Percentiles rank a stretch among this genome's conserved stretches.
Conservation (phyloP, 768 basidiomycete genomes). For the Agrocybe pediades region DNA sequence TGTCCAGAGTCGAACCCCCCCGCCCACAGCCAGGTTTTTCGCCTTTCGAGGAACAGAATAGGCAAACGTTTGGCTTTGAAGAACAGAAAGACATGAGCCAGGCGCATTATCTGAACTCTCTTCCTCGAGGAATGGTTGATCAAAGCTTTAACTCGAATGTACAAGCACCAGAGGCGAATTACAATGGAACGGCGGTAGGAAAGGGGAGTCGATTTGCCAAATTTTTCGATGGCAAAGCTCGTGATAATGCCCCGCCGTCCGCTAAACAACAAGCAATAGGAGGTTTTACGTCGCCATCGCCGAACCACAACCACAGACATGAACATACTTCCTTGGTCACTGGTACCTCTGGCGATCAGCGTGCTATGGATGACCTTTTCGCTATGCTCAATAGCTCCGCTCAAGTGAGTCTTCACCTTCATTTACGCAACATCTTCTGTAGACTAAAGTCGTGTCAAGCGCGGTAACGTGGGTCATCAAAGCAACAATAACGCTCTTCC, state of each 20-base stretch:
- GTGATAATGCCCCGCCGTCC: constrained; percentile 37
- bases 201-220: constrained; percentile 88
- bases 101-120: constrained; percentile 8
- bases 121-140: constrained; percentile 22
- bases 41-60: constrained; percentile 56
- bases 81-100: constrained; percentile 15
- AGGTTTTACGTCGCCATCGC: constrained; percentile 45
- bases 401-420: constrained; percentile 51
- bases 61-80: constrained; percentile 19
- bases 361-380: constrained; percentile 79
- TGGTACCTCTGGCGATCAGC: constrained; percentile 46
- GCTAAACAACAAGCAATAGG: constrained; percentile 38
- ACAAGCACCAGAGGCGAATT: constrained; percentile 28
- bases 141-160: constrained; percentile 17
- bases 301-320: constrained; percentile 46
- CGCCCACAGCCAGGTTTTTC: constrained; percentile 45
- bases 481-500: constrained; percentile 19
- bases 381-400: constrained; percentile 78
- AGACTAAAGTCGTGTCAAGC: constrained; percentile 31
- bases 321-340: constrained; percentile 42
- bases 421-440: neutral
- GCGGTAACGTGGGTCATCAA: constrained; percentile 27
- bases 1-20: constrained; percentile 25
- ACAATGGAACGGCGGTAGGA: constrained; percentile 48
- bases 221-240: constrained; percentile 78